phyloP scores from a whole-genome alignment of 495 filamentous ascomycete genomes.

The Chaetomium fimeti region DNA sequence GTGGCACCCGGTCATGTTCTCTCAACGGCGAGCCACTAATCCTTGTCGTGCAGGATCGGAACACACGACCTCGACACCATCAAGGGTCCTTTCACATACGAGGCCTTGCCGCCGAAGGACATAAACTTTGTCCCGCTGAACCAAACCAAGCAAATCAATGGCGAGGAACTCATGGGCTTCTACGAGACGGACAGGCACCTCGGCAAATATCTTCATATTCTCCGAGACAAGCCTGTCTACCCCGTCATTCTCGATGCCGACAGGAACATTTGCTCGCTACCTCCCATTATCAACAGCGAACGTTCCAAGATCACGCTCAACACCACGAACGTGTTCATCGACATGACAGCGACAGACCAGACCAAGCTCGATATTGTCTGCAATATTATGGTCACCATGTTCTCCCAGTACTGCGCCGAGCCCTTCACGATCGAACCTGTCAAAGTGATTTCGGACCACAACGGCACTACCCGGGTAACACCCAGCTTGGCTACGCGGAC shows the following conservation, averaged over 20 bases:
- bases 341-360: slow-evolving; percentile 93
- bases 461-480: slow-evolving; percentile 72
- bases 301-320: slow-evolving; percentile 91
- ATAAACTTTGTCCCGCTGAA: slow-evolving; percentile 91
- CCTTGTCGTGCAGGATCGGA: slow-evolving; percentile 61
- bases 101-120: slow-evolving; percentile 85
- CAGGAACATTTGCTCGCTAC: slow-evolving; percentile 83
- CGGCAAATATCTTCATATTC: slow-evolving; percentile 82
- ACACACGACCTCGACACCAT: slow-evolving; percentile 96
- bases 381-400: slow-evolving; percentile 95
- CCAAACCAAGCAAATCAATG: slow-evolving; percentile 83
- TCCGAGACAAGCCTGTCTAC: slow-evolving; percentile 89
- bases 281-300: slow-evolving; percentile 96
- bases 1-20: background rate
- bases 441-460: slow-evolving; percentile 87
- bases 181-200: slow-evolving; percentile 90
- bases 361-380: slow-evolving; percentile 96
- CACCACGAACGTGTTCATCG: slow-evolving; percentile 92
- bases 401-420: slow-evolving; percentile 85
- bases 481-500: slow-evolving; percentile 74
- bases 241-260: slow-evolving; percentile 95
- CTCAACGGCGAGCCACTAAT: slow-evolving; percentile 5
- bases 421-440: slow-evolving; percentile 92
- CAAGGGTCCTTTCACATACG: slow-evolving; percentile 93
- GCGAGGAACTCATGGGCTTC: slow-evolving; percentile 85